These are phyloP conservation scores for Aleurites moluccanus DNA, from an alignment of 441 rosid genomes.

Conservation along the genomic window DNA sequence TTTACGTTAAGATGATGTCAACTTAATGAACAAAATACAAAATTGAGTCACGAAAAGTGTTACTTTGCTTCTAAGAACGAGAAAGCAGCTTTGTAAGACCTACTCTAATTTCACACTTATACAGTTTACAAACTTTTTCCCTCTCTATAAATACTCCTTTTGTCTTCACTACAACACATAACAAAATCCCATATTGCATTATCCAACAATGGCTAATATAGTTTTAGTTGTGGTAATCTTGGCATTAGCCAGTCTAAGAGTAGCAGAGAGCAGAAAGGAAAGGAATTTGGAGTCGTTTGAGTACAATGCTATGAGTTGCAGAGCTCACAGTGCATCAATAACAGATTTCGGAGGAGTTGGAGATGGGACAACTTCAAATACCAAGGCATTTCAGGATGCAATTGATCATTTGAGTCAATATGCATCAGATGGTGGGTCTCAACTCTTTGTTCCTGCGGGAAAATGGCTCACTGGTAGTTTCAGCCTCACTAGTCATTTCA, in stretches of 20 bases:
- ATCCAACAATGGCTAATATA: slow-evolving; percentile 18
- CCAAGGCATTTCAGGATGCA: slow-evolving; percentile 52
- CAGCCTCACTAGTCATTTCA: slow-evolving; percentile 67
- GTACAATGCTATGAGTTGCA: slow-evolving; percentile 63
- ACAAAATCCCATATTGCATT: not conserved
- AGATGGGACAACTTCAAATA: slow-evolving; percentile 64
- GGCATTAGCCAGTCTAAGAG: slow-evolving; percentile 24
- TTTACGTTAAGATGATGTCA: slow-evolving; percentile 6
- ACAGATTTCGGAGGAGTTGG: slow-evolving; percentile 81
- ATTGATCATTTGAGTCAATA: slow-evolving; percentile 46
- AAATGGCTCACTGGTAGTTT: slow-evolving; percentile 83
- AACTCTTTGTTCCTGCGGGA: slow-evolving; percentile 69
- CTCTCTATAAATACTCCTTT: not conserved
- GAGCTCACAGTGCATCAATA: slow-evolving; percentile 58
- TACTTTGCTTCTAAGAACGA: slow-evolving; percentile 35
- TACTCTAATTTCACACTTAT: too few species aligned
- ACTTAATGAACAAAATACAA: not conserved
- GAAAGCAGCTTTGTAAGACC: slow-evolving; percentile 4
- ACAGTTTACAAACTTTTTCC: too few species aligned
- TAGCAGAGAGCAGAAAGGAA: slow-evolving; percentile 43
- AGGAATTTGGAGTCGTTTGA: slow-evolving; percentile 40
- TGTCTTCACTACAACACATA: slow-evolving; percentile 12
- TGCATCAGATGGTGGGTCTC: slow-evolving; percentile 55
- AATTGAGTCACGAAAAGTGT: slow-evolving; percentile 16
- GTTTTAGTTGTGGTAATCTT: slow-evolving; percentile 26